Evolutionary conservation across 345 rosid genomes (phyloP), one percentile per base, ranked within the genome.

Genomic region (Salix arbutifolia): DNA sequence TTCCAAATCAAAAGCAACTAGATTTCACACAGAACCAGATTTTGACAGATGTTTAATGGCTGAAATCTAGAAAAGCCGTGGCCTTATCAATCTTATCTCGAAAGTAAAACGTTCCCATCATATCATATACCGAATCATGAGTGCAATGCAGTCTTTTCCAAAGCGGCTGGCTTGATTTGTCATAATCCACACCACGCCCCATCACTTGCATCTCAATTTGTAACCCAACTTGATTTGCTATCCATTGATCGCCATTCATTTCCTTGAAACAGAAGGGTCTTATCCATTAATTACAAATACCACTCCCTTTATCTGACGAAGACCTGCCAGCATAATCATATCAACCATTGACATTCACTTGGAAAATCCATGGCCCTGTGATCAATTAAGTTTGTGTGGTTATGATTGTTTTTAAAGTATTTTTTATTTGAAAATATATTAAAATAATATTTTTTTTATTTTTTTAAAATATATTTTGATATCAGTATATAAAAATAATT

Each of bases 151-250:
- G 67, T 80, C 70, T 67, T 72, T 69, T 75, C 31, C 62, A 52
- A 35, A 25, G 77, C 73, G 66, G 75, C 65, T 73, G 74, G 37
- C 33, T 42, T 76, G 71, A 62, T 72, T 73, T 73, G 74, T 81
- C 75, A 81, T 46, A 65, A 4, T 37, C 37, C 46, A 10, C 21
- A 65, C 68, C 37, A 10, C 48, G 37, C 46, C 17, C 10, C 28
- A 18, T 44, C 14, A 42, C 74, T 37, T 72, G 48, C 37, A 23
- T 21, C 35, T 46, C 70, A 60, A 67, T 67, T 58, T 58, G 42
- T 9, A 37, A 50, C 11, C 37, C 78, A 74, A 70, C 37, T 71
- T 70, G 52, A 65, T n/a, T 71, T 37, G 8, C 33, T 71, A 64
- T 52, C 68, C 62, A 52, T 50, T 64, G 14, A 35, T 69, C 65